phyloP scores from a whole-genome alignment of 2,329 filamentous ascomycete species.

The Blastomyces gilchristii region DNA sequence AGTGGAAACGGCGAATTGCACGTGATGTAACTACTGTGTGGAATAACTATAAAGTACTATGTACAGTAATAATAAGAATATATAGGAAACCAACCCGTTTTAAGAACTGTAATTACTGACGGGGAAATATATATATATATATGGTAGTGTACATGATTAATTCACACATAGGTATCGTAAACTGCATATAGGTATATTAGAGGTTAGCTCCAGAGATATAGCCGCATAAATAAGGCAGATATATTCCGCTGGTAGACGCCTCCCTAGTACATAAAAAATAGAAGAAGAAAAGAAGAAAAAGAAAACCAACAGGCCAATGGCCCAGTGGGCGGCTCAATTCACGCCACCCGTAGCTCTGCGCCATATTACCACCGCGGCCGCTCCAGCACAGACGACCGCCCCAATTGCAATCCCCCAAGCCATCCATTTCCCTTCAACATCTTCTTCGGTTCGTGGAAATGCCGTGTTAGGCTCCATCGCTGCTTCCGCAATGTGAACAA shows the following conservation, averaged over 20 bases:
- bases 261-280: not conserved
- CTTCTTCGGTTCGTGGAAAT: slow-evolving; percentile 83
- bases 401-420: slow-evolving; percentile 77
- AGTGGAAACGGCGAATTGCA: not conserved
- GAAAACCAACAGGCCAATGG: not conserved
- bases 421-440: slow-evolving; percentile 64
- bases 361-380: slow-evolving; percentile 52
- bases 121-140: not conserved
- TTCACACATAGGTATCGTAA: not conserved
- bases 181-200: not conserved
- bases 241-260: not conserved
- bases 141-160: too few relatives aligned
- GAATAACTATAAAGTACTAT: too few relatives aligned
- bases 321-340: slow-evolving; percentile 14
- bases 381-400: slow-evolving; percentile 52
- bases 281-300: too few relatives aligned
- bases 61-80: too few relatives aligned
- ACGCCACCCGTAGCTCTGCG: slow-evolving; percentile 37
- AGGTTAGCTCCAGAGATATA: not conserved
- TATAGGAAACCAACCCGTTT: too few relatives aligned
- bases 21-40: not conserved
- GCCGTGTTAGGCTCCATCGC: slow-evolving; percentile 81
- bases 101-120: too few relatives aligned
- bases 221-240: too few relatives aligned
- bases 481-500: slow-evolving; percentile 81